Evolutionary conservation across 257 asterid species (phyloP).

Genomic region (Capsicum pubescens): DNA sequence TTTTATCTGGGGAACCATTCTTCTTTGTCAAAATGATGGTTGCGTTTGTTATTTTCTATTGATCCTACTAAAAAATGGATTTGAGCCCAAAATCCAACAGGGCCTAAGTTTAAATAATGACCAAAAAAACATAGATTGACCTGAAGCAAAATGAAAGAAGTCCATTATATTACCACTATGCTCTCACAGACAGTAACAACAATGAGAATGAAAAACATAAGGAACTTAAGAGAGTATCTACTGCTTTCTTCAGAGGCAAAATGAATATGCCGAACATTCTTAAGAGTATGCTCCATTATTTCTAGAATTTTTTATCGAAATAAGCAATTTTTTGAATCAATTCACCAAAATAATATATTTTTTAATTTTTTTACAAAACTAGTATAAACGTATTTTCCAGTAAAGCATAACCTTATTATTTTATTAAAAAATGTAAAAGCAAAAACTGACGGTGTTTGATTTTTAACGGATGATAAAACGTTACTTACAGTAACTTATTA

Average conservation of each 20-base stretch:
- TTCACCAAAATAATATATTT: too few species aligned
- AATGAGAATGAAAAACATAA: slow-evolving; percentile 60
- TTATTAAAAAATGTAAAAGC: too few species aligned
- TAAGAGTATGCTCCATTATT: not conserved
- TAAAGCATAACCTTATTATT: too few species aligned
- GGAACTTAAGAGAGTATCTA: not conserved
- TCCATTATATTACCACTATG: slow-evolving; percentile 65
- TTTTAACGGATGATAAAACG: too few species aligned
- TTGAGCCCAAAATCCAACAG: slow-evolving; percentile 87
- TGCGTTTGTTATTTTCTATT: slow-evolving; percentile 84
- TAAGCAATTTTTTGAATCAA: too few species aligned
- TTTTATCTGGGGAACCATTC: not conserved
- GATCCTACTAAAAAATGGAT: slow-evolving; percentile 86
- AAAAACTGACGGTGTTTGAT: too few species aligned
- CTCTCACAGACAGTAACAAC: slow-evolving; percentile 65
- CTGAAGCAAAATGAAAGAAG: too few species aligned
- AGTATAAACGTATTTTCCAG: too few species aligned
- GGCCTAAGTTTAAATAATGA: slow-evolving; percentile 51
- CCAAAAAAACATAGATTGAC: not conserved
- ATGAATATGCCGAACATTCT: not conserved
- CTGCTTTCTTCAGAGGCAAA: not conserved
- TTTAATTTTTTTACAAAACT: too few species aligned
- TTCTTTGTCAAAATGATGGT: slow-evolving; percentile 42
- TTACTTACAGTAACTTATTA: too few species aligned
- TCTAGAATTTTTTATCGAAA: too few species aligned